Conservation (phyloP, 176 grass and related monocot genomes). For the Thinopyrum elongatum region DNA sequence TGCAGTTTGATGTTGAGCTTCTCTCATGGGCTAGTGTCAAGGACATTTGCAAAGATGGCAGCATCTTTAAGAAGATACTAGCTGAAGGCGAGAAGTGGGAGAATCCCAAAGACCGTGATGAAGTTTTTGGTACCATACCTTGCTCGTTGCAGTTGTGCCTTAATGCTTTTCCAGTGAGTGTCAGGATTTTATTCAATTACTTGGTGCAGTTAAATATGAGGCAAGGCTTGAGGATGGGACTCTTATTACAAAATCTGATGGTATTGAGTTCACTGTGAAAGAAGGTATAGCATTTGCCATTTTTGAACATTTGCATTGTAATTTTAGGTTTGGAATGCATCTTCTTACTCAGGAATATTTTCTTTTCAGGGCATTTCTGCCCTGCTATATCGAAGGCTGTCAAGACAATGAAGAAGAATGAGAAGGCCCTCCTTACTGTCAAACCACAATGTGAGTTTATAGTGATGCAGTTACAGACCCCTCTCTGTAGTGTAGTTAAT, state of each 20-base stretch:
- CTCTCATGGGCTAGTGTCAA: constrained; percentile 77
- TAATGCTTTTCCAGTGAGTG: not conserved
- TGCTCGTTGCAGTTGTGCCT: not conserved
- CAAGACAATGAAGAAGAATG: constrained; percentile 86
- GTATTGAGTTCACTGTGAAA: constrained; percentile 74
- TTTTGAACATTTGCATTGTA: not conserved
- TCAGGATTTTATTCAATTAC: not conserved
- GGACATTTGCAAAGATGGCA: constrained; percentile 87
- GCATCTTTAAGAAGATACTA: constrained; percentile 75
- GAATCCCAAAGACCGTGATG: constrained; percentile 83
- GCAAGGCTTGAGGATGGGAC: constrained; percentile 71
- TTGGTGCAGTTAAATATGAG: constrained; percentile 73
- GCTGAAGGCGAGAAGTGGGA: constrained; percentile 83
- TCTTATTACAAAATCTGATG: constrained; percentile 71
- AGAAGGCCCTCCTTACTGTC: constrained; percentile 69
- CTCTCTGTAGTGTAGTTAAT: not conserved
- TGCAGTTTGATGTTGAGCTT: constrained; percentile 85
- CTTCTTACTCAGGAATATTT: constrained; percentile 25
- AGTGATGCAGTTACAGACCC: not conserved
- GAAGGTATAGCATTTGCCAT: constrained; percentile 36
- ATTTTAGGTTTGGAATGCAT: constrained; percentile 6
- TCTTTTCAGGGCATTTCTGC: constrained; percentile 64
- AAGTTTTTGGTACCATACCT: constrained; percentile 64
- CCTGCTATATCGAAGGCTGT: constrained; percentile 71
- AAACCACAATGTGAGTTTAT: constrained; percentile 70